A percentile compares a stretch with the other conserved stretches of the same genome.
Conservation (phyloP, 768 basidiomycete genomes). For the Leucosporidium yakuticum region DNA sequence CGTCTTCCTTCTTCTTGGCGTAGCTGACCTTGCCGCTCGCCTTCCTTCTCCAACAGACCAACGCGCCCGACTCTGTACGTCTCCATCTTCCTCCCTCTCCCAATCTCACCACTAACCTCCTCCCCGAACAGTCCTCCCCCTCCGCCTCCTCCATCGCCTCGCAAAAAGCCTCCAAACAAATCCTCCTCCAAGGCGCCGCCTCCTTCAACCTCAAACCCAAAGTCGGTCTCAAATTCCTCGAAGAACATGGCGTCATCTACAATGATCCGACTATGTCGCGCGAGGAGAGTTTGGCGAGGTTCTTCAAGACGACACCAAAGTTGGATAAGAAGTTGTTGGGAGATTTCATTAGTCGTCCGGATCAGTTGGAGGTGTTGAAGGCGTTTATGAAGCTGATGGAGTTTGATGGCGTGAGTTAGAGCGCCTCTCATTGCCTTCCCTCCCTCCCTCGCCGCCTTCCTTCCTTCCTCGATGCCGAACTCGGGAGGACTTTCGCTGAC, state of each 20-base stretch:
- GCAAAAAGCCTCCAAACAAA: slow-evolving; percentile 76
- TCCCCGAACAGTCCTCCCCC: slow-evolving; percentile 51
- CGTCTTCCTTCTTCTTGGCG: no score
- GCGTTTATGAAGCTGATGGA: slow-evolving; percentile 84
- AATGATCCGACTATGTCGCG: slow-evolving; percentile 38
- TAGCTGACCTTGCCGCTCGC: background rate
- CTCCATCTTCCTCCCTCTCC: no score
- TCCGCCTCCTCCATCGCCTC: slow-evolving; percentile 56
- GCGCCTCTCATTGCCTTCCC: background rate
- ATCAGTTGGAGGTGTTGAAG: slow-evolving; percentile 74
- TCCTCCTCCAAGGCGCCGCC: slow-evolving; percentile 72
- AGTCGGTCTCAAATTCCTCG: slow-evolving; percentile 77
- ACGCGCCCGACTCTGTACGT: background rate
- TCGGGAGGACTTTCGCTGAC: no score
- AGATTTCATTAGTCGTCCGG: slow-evolving; percentile 83
- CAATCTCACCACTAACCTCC: background rate
- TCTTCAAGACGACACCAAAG: slow-evolving; percentile 73
- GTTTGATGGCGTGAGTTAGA: slow-evolving; percentile 66
- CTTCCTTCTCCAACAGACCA: background rate
- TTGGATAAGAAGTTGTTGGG: slow-evolving; percentile 90
- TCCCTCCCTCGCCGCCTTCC: slow-evolving; percentile 4
- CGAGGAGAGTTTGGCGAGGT: slow-evolving; percentile 63
- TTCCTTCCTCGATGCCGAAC: background rate
- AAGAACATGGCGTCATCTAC: slow-evolving; percentile 79
- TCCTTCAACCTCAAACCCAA: slow-evolving; percentile 93